Evolutionary conservation across 75 land plant genomes (phyloP).

Genomic region (Picea sitchensis): DNA sequence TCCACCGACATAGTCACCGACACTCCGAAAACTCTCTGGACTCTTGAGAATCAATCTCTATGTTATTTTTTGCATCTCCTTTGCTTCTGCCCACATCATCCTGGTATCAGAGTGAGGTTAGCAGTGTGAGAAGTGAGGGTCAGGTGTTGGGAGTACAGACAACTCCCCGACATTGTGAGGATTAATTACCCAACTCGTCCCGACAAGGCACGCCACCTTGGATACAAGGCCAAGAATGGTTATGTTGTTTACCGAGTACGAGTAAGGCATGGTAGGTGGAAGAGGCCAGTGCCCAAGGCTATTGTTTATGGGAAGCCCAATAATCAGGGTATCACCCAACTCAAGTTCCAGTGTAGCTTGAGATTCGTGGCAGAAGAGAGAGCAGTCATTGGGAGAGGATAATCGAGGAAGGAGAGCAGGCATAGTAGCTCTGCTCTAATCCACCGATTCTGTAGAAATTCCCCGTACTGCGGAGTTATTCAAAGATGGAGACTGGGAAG

Average conservation of each 20-base stretch:
- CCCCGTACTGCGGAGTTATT: too few species aligned
- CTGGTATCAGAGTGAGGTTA: too few species aligned
- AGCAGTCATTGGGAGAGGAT: not conserved
- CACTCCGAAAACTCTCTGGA: too few species aligned
- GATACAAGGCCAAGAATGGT: conserved; percentile 43
- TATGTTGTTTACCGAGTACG: conserved; percentile 53
- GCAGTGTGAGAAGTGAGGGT: conserved; percentile 12
- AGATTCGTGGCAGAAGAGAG: conserved; percentile 49
- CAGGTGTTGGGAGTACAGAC: conserved; percentile 54
- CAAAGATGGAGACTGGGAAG: not conserved
- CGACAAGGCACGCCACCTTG: conserved; percentile 31
- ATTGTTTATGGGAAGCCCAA: conserved; percentile 37
- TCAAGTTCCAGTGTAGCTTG: conserved; percentile 46
- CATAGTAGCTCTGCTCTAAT: too few species aligned
- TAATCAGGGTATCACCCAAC: conserved; percentile 45
- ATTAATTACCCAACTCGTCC: conserved; percentile 33
- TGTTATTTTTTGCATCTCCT: too few species aligned
- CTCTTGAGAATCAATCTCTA: too few species aligned
- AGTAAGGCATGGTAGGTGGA: conserved; percentile 43
- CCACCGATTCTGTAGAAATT: too few species aligned
- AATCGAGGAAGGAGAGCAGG: too few species aligned
- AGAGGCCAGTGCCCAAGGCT: conserved; percentile 48
- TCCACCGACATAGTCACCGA: too few species aligned
- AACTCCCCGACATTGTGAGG: conserved; percentile 37
- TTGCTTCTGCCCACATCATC: too few species aligned